Evolutionary conservation across 306 rosid genomes (phyloP), one percentile per base, ranked within the genome.

Genomic region (Rosa persica): DNA sequence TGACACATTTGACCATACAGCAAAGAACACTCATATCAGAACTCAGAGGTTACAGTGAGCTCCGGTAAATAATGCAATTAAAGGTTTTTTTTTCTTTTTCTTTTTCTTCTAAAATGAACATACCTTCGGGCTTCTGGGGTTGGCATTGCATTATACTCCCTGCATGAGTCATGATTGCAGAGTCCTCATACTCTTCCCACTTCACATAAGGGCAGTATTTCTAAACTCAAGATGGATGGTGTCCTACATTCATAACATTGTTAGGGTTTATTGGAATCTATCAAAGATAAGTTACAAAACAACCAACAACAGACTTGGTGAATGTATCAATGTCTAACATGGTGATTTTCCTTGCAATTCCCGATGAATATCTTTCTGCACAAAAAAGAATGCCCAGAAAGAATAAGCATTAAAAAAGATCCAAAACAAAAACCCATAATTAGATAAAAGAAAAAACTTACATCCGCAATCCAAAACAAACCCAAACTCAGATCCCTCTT

Each of bases 191-290:
- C 47, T 30, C 34, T 20, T 19, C 48, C 13, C 13, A 67, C 27
- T 67, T 38, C 30, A 90, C 97, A 78, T 85, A 30, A 30, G 34
- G 96, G 84, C 96, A 90, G 76, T 93, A 92, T 81, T 92, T 90
- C 84, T 93, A 94, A 78, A 88, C 84, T 96, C 93, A 89, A 83
- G 90, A 94, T 40, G 97, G 96, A 87, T 90, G 97, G 97, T 79
- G 93, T 96, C 96, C 96, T 94, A 88, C 89, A 94, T 92, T 92
- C 96, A 89, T 89, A 87, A 94, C 94, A 89, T 93, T 97, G 83
- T 89, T 92, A 87, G 73, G 90, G 2, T 92, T 87, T 93, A 6
- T 7, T 42, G 96, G 94, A 92, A 90, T 92, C 96, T 90, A 93
- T 84, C 87, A 86, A 85, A 86, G 88, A 81, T 81, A 80, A 81